Evolutionary conservation across 1,284 basidiomycete species (phyloP).

Genomic region (Cutaneotrichosporon spelunceum): DNA sequence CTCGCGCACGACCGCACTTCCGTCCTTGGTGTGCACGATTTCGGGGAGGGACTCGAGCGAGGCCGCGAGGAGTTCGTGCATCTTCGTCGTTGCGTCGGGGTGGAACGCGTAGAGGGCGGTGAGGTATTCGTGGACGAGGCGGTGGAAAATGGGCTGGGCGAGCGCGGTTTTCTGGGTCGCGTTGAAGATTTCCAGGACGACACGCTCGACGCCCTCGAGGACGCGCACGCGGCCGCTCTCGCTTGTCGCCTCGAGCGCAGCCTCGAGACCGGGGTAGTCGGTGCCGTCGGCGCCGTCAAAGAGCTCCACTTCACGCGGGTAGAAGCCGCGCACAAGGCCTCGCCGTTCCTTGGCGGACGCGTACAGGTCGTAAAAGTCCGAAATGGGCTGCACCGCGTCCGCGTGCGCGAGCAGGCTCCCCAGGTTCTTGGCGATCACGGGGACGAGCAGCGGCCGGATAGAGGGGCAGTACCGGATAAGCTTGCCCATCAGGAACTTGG

Average conservation of each 20-base stretch:
- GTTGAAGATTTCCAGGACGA: slow-evolving; percentile 77
- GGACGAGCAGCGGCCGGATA: slow-evolving; percentile 63
- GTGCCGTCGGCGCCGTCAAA: slow-evolving; percentile 64
- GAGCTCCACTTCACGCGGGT: slow-evolving; percentile 75
- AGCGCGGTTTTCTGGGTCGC: slow-evolving; percentile 83
- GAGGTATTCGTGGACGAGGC: slow-evolving; percentile 56
- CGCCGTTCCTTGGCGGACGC: slow-evolving; percentile 76
- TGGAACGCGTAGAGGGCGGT: slow-evolving; percentile 48
- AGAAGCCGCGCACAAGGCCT: slow-evolving; percentile 76
- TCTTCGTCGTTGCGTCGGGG: slow-evolving; percentile 45
- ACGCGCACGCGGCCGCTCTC: slow-evolving; percentile 65
- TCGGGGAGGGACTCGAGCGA: slow-evolving; percentile 79
- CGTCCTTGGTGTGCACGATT: slow-evolving; percentile 87
- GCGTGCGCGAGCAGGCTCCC: slow-evolving; percentile 72
- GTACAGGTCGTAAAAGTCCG: slow-evolving; percentile 81
- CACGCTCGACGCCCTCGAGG: slow-evolving; percentile 66
- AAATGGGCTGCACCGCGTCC: slow-evolving; percentile 73
- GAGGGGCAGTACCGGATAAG: slow-evolving; percentile 70
- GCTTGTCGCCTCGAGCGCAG: slow-evolving; percentile 63
- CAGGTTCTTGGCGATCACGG: slow-evolving; percentile 70
- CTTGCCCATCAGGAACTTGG: slow-evolving; percentile 84
- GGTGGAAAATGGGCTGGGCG: slow-evolving; percentile 78
- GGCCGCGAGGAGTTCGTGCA: slow-evolving; percentile 49
- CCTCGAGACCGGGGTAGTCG: slow-evolving; percentile 58
- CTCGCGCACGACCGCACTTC: slow-evolving; percentile 75